These are phyloP conservation scores for Penicillium sp. DNA, from an alignment of 2,329 filamentous ascomycete genomes.

Conservation along the genomic window DNA sequence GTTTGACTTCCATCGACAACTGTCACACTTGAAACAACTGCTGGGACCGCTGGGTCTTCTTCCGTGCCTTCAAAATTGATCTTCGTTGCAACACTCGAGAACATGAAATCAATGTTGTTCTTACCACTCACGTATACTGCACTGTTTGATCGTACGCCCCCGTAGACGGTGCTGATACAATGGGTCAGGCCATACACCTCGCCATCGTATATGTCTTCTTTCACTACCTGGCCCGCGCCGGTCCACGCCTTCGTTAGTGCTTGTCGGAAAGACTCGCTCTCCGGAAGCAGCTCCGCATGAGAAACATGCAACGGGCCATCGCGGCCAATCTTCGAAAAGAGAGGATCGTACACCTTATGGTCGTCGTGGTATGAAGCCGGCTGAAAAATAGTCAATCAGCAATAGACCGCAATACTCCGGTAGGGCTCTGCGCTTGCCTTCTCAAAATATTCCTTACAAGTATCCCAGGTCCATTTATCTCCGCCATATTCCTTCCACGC, in stretches of 20 bases:
- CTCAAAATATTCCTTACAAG: conserved; percentile 27
- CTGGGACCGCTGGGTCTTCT: conserved; percentile 33
- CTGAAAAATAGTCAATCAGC: neutral
- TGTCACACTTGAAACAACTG: conserved; percentile 51
- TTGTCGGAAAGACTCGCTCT: conserved; percentile 50
- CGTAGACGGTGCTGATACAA: conserved; percentile 58
- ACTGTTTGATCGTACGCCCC: conserved; percentile 54
- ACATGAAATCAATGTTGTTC: conserved; percentile 55
- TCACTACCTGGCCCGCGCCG: conserved; percentile 52
- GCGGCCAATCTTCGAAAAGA: conserved; percentile 30
- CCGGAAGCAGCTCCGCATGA: conserved; percentile 55
- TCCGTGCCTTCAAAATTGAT: conserved; percentile 10
- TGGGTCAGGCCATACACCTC: conserved; percentile 57
- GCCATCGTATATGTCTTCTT: conserved; percentile 56
- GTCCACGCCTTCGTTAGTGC: conserved; percentile 52
- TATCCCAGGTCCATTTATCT: conserved; percentile 55
- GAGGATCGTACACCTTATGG: neutral
- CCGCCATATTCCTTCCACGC: conserved; percentile 48
- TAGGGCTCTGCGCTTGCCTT: conserved; percentile 33
- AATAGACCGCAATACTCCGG: neutral
- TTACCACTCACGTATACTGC: conserved; percentile 55
- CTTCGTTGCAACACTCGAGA: conserved; percentile 15
- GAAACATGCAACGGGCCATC: conserved; percentile 55
- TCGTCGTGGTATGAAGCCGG: conserved; percentile 1
- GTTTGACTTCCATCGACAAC: conserved; percentile 26